Percentiles rank a stretch among this genome's conserved stretches.
These are phyloP conservation scores for Jacaranda mimosifolia DNA, from an alignment of 257 asterid genomes.

Conservation along the genomic window DNA sequence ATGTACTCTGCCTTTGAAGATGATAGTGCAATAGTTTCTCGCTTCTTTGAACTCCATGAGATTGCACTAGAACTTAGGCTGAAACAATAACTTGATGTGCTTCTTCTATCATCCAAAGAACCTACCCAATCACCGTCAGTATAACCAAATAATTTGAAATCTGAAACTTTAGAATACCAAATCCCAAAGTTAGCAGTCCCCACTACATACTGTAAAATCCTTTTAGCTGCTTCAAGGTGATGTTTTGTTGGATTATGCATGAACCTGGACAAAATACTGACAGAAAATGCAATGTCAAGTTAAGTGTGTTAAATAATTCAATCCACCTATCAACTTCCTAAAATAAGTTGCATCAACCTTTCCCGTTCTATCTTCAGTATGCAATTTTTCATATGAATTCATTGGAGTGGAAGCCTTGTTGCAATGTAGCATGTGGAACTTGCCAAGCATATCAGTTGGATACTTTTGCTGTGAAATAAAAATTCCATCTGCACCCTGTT, in stretches of 20 bases:
- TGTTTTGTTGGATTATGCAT: neutral
- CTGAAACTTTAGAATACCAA: neutral
- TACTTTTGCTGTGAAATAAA: neutral
- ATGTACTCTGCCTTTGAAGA: no score
- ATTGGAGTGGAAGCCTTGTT: no score
- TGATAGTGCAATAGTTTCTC: no score
- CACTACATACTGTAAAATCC: neutral
- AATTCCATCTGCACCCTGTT: neutral
- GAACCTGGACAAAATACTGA: neutral
- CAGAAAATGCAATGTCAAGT: no score
- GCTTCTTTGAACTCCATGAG: neutral
- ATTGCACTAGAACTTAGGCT: slow-evolving; percentile 10
- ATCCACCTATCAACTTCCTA: no score
- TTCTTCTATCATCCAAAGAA: neutral
- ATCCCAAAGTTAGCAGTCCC: neutral
- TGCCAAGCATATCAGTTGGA: neutral
- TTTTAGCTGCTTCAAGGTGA: neutral
- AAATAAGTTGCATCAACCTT: no score
- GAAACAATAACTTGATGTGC: neutral
- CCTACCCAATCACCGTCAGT: slow-evolving; percentile 26
- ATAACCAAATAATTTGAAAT: neutral
- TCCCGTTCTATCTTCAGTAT: no score
- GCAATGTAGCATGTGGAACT: neutral
- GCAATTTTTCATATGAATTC: no score
- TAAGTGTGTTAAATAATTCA: no score